These are phyloP conservation scores for Thamnidium elegans DNA, from an alignment of 192 early-diverging fungal genomes.

Conservation along the genomic window DNA sequence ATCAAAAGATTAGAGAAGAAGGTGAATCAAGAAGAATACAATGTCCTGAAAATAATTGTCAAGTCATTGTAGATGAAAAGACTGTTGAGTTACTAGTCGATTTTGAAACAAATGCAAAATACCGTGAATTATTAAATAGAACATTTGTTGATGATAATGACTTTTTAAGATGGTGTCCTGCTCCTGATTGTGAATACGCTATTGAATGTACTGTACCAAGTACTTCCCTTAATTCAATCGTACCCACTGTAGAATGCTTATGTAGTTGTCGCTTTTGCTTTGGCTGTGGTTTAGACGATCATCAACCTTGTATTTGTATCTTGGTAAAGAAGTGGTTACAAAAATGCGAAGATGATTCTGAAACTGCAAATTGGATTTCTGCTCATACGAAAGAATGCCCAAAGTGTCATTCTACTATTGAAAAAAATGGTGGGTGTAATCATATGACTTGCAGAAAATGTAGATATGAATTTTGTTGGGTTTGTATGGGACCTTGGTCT, in stretches of 20 bases:
- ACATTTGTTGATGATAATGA: slow-evolving; percentile 93
- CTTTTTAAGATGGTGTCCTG: slow-evolving; percentile 89
- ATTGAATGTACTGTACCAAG: slow-evolving; percentile 83
- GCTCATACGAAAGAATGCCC: slow-evolving; percentile 94
- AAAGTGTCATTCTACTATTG: slow-evolving; percentile 92
- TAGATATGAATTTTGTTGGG: slow-evolving; percentile 98
- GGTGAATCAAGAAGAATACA: slow-evolving; percentile 86
- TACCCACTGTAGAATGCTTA: slow-evolving; percentile 85
- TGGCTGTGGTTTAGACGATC: slow-evolving; percentile 78
- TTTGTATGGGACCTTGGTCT: slow-evolving; percentile 93
- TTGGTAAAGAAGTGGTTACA: slow-evolving; percentile 57
- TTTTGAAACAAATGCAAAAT: slow-evolving; percentile 57
- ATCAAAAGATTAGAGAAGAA: slow-evolving; percentile 81
- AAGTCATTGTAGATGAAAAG: slow-evolving; percentile 77
- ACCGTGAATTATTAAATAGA: slow-evolving; percentile 71
- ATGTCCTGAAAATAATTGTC: slow-evolving; percentile 80
- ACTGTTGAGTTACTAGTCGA: slow-evolving; percentile 71
- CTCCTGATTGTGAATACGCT: slow-evolving; percentile 94
- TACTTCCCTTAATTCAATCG: slow-evolving; percentile 62
- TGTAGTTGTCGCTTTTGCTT: slow-evolving; percentile 89
- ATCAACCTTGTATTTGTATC: slow-evolving; percentile 88
- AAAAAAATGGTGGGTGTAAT: slow-evolving; percentile 99
- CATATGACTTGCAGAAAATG: slow-evolving; percentile 99
- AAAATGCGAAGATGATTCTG: slow-evolving; percentile 96
- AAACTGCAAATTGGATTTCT: slow-evolving; percentile 96